These are phyloP conservation scores for Pyrenula massariospora DNA, from an alignment of 495 filamentous ascomycete genomes.

Conservation along the genomic window DNA sequence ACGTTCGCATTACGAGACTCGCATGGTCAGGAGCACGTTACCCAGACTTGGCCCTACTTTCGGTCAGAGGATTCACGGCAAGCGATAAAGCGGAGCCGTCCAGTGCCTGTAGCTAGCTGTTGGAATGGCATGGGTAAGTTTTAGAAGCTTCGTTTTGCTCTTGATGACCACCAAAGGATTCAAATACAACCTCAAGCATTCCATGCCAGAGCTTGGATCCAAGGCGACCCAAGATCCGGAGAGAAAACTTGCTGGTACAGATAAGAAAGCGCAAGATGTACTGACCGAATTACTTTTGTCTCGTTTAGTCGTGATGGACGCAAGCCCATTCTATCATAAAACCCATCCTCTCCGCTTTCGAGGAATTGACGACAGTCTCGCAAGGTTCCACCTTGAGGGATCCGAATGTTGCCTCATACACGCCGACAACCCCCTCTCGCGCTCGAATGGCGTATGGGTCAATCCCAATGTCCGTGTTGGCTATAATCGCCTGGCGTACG, in stretches of 20 bases:
- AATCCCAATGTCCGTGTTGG: slow-evolving; percentile 72
- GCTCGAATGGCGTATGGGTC: slow-evolving; percentile 52
- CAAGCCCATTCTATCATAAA: slow-evolving; percentile 42
- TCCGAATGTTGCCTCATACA: slow-evolving; percentile 81
- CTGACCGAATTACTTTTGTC: too few relatives aligned
- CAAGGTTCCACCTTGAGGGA: slow-evolving; percentile 56
- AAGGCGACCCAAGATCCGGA: too few relatives aligned
- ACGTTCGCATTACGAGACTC: slow-evolving; percentile 74
- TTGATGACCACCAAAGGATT: too few relatives aligned
- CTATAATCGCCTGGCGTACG: slow-evolving; percentile 50
- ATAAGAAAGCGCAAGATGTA: too few relatives aligned
- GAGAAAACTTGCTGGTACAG: too few relatives aligned
- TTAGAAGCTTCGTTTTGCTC: too few relatives aligned
- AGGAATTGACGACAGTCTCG: slow-evolving; percentile 58
- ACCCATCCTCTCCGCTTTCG: slow-evolving; percentile 46
- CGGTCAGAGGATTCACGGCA: slow-evolving; percentile 42
- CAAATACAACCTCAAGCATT: too few relatives aligned
- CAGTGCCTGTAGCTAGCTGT: slow-evolving; percentile 63
- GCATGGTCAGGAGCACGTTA: slow-evolving; percentile 45
- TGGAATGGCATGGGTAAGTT: slow-evolving; percentile 70
- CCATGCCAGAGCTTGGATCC: too few relatives aligned
- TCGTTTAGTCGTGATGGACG: too few relatives aligned
- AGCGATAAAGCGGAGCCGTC: slow-evolving; percentile 39
- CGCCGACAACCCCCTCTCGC: slow-evolving; percentile 50
- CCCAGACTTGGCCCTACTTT: slow-evolving; percentile 72